Conservation (phyloP, 2,329 filamentous ascomycete genomes). For the Fragosphaeria purpurea region DNA sequence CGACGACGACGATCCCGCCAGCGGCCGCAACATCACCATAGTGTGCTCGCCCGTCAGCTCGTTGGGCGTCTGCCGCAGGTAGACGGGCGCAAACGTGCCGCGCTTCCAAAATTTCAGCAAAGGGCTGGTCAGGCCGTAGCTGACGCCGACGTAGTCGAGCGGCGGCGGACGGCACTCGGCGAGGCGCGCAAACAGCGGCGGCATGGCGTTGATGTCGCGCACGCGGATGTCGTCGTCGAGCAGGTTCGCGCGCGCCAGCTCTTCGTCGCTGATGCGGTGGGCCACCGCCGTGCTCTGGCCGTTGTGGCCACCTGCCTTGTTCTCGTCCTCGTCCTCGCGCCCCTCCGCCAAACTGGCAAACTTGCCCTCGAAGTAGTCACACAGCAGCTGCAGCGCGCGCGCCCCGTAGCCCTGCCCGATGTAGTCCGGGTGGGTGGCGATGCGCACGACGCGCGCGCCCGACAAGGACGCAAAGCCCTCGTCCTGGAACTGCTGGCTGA, state of each 20-base stretch:
- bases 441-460: conserved; percentile 83
- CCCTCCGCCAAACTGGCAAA: conserved; percentile 72
- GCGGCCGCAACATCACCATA: conserved; percentile 87
- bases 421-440: conserved; percentile 94
- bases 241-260: conserved; percentile 65
- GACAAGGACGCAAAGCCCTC: conserved; percentile 91
- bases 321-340: conserved; percentile 38
- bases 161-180: conserved; percentile 68
- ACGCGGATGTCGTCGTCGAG: conserved; percentile 83
- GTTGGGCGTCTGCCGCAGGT: conserved; percentile 87
- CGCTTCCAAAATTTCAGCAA: conserved; percentile 98
- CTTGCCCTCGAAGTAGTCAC: conserved; percentile 91
- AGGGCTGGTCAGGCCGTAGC: conserved; percentile 77
- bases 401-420: conserved; percentile 87
- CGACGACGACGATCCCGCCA: conserved; percentile 25
- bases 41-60: conserved; percentile 96
- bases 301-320: neutral
- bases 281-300: conserved; percentile 42
- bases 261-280: conserved; percentile 64
- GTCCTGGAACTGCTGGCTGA: conserved; percentile 97
- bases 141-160: conserved; percentile 91
- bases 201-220: conserved; percentile 83
- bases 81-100: conserved; percentile 75
- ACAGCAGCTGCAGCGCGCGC: conserved; percentile 74
- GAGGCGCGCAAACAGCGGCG: conserved; percentile 82